A percentile compares a stretch with the other conserved stretches of the same genome.
phyloP scores from a whole-genome alignment of 2,329 filamentous ascomycete species.

The Cladophialophora yegresii region DNA sequence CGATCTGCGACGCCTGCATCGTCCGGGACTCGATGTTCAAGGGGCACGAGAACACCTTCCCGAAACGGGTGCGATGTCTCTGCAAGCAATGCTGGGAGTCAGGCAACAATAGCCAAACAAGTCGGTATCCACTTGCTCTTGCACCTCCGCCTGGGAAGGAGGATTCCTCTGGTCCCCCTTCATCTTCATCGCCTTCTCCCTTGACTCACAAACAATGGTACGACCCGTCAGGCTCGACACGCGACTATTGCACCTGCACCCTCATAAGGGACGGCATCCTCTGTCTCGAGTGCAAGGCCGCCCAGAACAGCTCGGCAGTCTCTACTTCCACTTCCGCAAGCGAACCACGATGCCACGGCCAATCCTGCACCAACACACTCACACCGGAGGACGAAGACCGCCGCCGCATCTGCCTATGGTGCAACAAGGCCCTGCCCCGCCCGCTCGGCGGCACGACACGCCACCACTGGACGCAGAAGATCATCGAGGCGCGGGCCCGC shows the following conservation, averaged over 20 bases:
- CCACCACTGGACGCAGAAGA: slow-evolving; percentile 35
- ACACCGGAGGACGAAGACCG: slow-evolving; percentile 37
- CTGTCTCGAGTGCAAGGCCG: slow-evolving; percentile 38
- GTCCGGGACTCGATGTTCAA: slow-evolving; percentile 38
- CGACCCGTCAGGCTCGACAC: slow-evolving; percentile 24
- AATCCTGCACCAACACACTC: slow-evolving; percentile 34
- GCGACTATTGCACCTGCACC: slow-evolving; percentile 38
- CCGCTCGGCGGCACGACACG: slow-evolving; percentile 34
- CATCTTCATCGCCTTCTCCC: background rate
- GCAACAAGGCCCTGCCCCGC: slow-evolving; percentile 36
- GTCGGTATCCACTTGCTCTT: slow-evolving; percentile 33
- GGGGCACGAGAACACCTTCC: slow-evolving; percentile 39
- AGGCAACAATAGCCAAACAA: slow-evolving; percentile 36
- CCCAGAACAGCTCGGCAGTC: slow-evolving; percentile 32
- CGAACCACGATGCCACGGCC: slow-evolving; percentile 35
- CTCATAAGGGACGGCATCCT: slow-evolving; percentile 38
- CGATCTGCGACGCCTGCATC: slow-evolving; percentile 41
- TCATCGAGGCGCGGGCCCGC: slow-evolving; percentile 33
- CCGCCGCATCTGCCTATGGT: slow-evolving; percentile 41
- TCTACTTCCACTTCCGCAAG: background rate
- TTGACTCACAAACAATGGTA: slow-evolving; percentile 21
- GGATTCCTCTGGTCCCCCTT: slow-evolving; percentile 6
- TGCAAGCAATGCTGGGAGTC: slow-evolving; percentile 39
- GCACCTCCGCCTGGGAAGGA: background rate
- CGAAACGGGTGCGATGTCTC: slow-evolving; percentile 39